Conservation (phyloP, 2,329 filamentous ascomycete species). For the Emergomyces africanus region DNA sequence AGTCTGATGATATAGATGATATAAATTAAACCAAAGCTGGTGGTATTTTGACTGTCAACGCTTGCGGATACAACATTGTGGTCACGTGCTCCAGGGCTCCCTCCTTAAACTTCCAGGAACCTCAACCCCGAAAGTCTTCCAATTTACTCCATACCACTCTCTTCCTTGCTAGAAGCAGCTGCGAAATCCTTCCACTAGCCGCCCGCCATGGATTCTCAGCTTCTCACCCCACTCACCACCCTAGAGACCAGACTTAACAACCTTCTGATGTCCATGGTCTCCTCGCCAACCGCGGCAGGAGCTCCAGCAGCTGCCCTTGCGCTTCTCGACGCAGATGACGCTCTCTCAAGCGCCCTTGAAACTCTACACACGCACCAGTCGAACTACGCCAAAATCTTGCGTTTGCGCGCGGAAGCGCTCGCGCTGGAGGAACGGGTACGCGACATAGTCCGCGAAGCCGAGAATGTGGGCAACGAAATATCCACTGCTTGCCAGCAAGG, state of each 20-base stretch:
- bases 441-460: constrained; percentile 28
- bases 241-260: constrained; percentile 32
- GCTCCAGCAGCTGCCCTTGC: constrained; percentile 29
- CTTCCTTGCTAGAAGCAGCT: not conserved
- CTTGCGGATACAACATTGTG: no score
- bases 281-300: constrained; percentile 30
- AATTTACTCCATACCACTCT: not conserved
- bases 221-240: constrained; percentile 27
- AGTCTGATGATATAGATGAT: no score
- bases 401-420: constrained; percentile 28
- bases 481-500: constrained; percentile 16
- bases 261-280: constrained; percentile 29
- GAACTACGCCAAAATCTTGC: constrained; percentile 31
- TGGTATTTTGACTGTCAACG: no score
- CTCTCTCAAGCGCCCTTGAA: constrained; percentile 27
- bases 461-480: constrained; percentile 29
- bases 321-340: constrained; percentile 31
- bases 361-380: constrained; percentile 32
- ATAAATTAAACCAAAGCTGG: no score
- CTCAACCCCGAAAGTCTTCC: not conserved
- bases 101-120: no score
- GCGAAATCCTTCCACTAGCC: not conserved
- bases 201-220: constrained; percentile 26
- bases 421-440: constrained; percentile 29
- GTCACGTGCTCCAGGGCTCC: no score